These are phyloP conservation scores for Phalaenopsis aphrodite DNA, from an alignment of 106 monocot genomes.

Conservation along the genomic window DNA sequence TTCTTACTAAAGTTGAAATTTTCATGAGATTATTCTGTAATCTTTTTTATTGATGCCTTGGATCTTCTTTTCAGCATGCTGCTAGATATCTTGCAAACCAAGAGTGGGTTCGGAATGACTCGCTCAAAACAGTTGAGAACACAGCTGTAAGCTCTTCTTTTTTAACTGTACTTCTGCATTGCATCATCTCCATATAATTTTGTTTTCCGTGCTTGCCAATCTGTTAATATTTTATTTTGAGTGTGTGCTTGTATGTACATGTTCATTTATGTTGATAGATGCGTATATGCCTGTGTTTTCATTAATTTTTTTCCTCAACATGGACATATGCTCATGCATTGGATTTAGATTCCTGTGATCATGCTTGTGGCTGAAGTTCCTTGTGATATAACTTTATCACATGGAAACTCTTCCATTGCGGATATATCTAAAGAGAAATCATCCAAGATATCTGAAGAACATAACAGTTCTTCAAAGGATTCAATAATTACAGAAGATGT, in stretches of 20 bases:
- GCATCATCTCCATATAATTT: not conserved
- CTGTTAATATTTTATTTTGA: not conserved
- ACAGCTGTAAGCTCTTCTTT: conserved; percentile 59
- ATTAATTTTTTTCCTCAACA: not conserved
- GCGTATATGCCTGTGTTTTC: not conserved
- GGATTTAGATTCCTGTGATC: conserved; percentile 84
- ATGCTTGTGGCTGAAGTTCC: conserved; percentile 91
- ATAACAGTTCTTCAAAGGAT: conserved; percentile 8
- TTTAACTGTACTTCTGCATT: not conserved
- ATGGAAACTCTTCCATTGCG: conserved; percentile 27
- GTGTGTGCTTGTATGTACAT: not conserved
- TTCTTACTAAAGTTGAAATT: not conserved
- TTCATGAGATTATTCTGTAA: not conserved
- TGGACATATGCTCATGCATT: conserved; percentile 6
- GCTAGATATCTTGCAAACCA: conserved; percentile 95
- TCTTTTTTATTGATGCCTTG: not conserved
- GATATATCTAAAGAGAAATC: conserved; percentile 27
- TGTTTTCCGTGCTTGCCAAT: not conserved
- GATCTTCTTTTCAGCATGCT: conserved; percentile 67
- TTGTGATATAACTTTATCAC: conserved; percentile 45
- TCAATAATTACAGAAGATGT: conserved; percentile 22
- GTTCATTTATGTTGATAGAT: not conserved
- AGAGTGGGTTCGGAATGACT: conserved; percentile 98
- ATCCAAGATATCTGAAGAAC: conserved; percentile 15
- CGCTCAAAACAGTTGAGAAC: conserved; percentile 94